Conservation (phyloP, 2,329 filamentous ascomycete genomes). For the Dactylellina leptospora region DNA sequence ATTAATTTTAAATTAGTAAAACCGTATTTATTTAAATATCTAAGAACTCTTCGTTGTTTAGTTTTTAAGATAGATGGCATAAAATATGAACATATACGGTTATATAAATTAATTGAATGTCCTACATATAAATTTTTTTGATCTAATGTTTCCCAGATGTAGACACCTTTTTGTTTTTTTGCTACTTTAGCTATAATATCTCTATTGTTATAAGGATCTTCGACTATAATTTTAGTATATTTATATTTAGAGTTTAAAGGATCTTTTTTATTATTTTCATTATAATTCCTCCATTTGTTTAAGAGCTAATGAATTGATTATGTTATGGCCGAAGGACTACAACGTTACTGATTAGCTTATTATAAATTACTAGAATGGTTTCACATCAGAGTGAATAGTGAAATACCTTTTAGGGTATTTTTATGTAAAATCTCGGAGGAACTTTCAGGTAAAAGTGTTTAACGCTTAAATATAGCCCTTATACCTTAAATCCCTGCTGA, state of each 20-base stretch:
- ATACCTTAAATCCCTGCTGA: no score
- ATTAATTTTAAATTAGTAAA: conserved; percentile 19
- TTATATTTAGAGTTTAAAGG: conserved; percentile 13
- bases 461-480: conserved; percentile 18
- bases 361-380: conserved; percentile 11
- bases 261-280: conserved; percentile 6
- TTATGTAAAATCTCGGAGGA: conserved; percentile 12
- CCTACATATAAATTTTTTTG: conserved; percentile 23
- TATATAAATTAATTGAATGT: conserved; percentile 33
- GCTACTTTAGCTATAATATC: conserved; percentile 7
- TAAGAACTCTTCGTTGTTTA: conserved; percentile 30
- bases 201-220: conserved; percentile 15
- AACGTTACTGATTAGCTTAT: conserved; percentile 1
- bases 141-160: conserved; percentile 33
- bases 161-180: conserved; percentile 2
- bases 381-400: conserved; percentile 7
- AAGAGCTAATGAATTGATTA: conserved; percentile 8
- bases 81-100: conserved; percentile 21
- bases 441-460: conserved; percentile 20
- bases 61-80: conserved; percentile 28
- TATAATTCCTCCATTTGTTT: conserved; percentile 11
- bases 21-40: conserved; percentile 35
- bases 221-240: conserved; percentile 9
- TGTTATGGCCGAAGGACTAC: neutral
- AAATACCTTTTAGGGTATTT: conserved; percentile 8